These are phyloP conservation scores for Aureobasidium sp. DNA, from an alignment of 2,329 filamentous ascomycete species.

Conservation along the genomic window DNA sequence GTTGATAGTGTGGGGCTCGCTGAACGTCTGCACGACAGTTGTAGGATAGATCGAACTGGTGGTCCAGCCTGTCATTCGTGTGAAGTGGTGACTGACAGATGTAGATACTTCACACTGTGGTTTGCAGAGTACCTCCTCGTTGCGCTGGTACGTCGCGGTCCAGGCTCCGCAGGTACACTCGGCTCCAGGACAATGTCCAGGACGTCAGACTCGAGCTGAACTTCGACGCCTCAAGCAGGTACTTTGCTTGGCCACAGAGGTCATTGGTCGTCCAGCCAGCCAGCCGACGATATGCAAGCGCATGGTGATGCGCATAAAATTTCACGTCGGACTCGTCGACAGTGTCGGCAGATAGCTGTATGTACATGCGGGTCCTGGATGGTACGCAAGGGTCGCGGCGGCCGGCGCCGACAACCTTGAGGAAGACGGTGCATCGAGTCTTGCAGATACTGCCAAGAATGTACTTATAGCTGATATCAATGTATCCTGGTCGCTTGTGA, in stretches of 20 bases:
- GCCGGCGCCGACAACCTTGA: conserved; percentile 2
- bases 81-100: not conserved
- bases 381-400: not conserved
- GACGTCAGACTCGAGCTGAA: not conserved
- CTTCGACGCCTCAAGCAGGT: not conserved
- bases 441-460: not conserved
- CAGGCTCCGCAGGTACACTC: not conserved
- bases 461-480: not conserved
- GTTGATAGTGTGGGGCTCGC: not conserved
- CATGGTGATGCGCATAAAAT: not conserved
- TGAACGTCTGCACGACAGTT: not conserved
- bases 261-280: not conserved
- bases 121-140: not conserved
- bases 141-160: not conserved
- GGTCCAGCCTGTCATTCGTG: not conserved
- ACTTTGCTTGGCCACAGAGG: not conserved
- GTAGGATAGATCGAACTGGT: not conserved
- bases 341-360: not conserved
- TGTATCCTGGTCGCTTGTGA: not conserved
- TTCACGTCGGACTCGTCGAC: not conserved
- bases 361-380: too few species aligned
- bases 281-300: not conserved
- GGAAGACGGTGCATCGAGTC: not conserved
- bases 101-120: not conserved
- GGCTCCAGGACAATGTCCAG: not conserved